A percentile compares a stretch with the other conserved stretches of the same genome.
Evolutionary conservation across 345 rosid genomes (phyloP).

Genomic region (Draba incana): DNA sequence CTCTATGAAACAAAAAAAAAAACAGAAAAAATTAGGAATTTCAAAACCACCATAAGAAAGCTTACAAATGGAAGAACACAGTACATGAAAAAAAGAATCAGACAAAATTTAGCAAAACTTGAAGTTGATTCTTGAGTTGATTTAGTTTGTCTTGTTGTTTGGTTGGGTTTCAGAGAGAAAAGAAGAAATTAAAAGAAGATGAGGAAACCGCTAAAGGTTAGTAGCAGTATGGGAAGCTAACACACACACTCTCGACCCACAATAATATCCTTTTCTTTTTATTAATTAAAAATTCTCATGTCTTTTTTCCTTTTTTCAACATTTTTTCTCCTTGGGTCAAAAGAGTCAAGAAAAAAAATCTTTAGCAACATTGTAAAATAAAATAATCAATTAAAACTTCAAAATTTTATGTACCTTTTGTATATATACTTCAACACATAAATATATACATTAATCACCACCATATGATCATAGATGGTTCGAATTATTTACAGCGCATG

Average conservation of each 20-base stretch:
- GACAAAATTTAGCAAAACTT: background rate
- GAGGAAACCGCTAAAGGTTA: slow-evolving; percentile 44
- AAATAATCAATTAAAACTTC: background rate
- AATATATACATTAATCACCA: too few relatives aligned
- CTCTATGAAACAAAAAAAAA: background rate
- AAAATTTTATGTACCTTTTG: too few relatives aligned
- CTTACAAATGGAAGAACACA: background rate
- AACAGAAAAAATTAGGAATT: background rate
- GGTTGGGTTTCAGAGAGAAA: slow-evolving; percentile 9
- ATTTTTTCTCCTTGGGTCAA: slow-evolving; percentile 24
- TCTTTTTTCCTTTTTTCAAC: slow-evolving; percentile 30
- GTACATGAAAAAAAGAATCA: background rate
- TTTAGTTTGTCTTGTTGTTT: background rate
- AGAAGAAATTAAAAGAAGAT: slow-evolving; percentile 30
- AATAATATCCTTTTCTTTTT: slow-evolving; percentile 11
- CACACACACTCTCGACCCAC: slow-evolving; percentile 31
- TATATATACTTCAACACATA: too few relatives aligned
- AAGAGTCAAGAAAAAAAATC: background rate
- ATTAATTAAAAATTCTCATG: background rate
- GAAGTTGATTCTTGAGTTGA: slow-evolving; percentile 18
- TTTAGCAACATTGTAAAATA: background rate
- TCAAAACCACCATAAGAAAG: background rate
- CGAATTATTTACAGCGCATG: too few relatives aligned
- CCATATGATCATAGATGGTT: too few relatives aligned
- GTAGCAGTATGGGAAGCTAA: slow-evolving; percentile 43